Base-by-base conservation (phyloP, 73 alveolate genomes). In the Breviolum minutum region DNA sequence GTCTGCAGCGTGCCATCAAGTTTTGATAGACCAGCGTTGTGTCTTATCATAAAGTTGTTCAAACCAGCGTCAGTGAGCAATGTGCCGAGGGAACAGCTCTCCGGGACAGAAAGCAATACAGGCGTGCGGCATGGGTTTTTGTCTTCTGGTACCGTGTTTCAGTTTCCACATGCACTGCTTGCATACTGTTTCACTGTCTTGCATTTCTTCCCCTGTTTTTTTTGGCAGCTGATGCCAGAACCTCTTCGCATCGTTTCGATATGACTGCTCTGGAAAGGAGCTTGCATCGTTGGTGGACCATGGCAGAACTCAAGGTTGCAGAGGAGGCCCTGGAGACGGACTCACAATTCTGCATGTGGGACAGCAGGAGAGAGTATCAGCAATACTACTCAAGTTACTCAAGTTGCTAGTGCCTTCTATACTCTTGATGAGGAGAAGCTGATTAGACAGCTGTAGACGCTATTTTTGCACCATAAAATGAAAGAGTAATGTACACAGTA, bases 251-350 rank as follows among this genome's bases (percentile, higher is more conserved):
- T 63, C 20, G 64, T 8, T 11, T 12, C 12, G 22, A 79, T 26
- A 79, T 26, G 61, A 64, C 30, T n/a, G 30, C 93, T 22, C 77
- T 61, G n/a, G n/a, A 4, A 16, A 91, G 98, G 79, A 92, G 98
- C 70, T 68, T 92, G 48, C 30, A 63, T 19, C 63, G 98, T 12
- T 92, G 98, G 98, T 92, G 98, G 98, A 74, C 98, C 69, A 66
- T 74, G 89, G 91, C 98, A 16, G 98, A 92, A 66, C 98, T 92
- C 66, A 92, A 92, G 27, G 66, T 92, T 11, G 98, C 98, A 26
- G 98, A 92, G 30, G 91, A 92, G 98, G 96, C 26, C 20, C 32
- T 14, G 48, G 14, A 73, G 48, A 73, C 7, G 83, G 48, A 10
- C n/a, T 73, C 83, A 14, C 32, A 9, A 40, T 40, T 40, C 54